Percentiles rank a stretch among this genome's conserved stretches.
phyloP scores from a whole-genome alignment of 2,329 filamentous ascomycete genomes.

The Colletotrichum plurivorum region DNA sequence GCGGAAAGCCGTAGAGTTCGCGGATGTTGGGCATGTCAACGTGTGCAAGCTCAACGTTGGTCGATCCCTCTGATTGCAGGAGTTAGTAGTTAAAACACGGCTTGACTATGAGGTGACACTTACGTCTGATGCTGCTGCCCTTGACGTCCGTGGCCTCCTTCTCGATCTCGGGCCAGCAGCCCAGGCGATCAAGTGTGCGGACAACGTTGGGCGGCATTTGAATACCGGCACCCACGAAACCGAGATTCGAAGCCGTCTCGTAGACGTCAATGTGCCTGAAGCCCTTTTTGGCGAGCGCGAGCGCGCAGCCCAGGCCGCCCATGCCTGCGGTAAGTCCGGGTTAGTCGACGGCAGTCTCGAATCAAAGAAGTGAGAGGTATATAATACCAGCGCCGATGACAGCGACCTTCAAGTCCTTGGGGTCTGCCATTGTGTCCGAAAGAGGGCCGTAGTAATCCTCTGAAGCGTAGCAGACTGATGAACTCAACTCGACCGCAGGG shows the following conservation, averaged over 20 bases:
- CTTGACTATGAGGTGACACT: slow-evolving; percentile 41
- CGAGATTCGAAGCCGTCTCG: slow-evolving; percentile 79
- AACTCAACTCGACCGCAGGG: not conserved
- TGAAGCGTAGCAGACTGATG: slow-evolving; percentile 8
- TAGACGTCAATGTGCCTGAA: slow-evolving; percentile 82
- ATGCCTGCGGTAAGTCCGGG: slow-evolving; percentile 68
- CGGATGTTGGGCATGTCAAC: slow-evolving; percentile 79
- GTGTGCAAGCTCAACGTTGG: slow-evolving; percentile 77
- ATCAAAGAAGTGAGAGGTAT: slow-evolving; percentile 39
- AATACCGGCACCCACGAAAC: slow-evolving; percentile 88
- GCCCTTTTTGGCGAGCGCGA: slow-evolving; percentile 82
- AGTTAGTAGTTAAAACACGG: slow-evolving; percentile 7
- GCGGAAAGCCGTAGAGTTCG: slow-evolving; percentile 79
- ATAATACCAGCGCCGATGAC: slow-evolving; percentile 62
- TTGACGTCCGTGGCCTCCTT: slow-evolving; percentile 79
- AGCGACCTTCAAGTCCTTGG: slow-evolving; percentile 56
- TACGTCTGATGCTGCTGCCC: slow-evolving; percentile 80
- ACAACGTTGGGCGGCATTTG: slow-evolving; percentile 88
- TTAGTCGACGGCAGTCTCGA: not conserved
- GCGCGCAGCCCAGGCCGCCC: slow-evolving; percentile 80
- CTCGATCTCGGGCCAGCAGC: slow-evolving; percentile 80
- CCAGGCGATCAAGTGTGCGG: slow-evolving; percentile 79
- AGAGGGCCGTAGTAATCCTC: slow-evolving; percentile 4
- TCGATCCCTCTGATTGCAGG: slow-evolving; percentile 69
- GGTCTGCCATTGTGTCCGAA: slow-evolving; percentile 47